phyloP scores from a whole-genome alignment of 1,284 basidiomycete genomes.

The Vanrija humicola region DNA sequence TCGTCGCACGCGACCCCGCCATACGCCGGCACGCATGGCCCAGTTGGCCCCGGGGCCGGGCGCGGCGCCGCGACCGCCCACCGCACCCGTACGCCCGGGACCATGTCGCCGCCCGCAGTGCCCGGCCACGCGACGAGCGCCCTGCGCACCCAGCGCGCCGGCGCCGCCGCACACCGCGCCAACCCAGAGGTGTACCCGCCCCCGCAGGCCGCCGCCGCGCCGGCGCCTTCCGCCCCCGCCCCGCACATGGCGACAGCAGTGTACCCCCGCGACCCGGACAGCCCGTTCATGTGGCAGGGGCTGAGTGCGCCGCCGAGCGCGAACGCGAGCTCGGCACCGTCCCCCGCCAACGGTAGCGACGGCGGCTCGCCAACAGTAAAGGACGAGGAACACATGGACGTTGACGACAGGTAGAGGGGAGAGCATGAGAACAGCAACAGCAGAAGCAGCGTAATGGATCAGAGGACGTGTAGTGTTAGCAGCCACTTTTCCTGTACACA shows the following conservation, averaged over 20 bases:
- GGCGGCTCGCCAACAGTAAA: too few species aligned
- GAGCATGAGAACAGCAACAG: too few species aligned
- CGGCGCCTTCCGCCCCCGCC: conserved; percentile 3
- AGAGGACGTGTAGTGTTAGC: not conserved
- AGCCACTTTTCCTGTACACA: not conserved
- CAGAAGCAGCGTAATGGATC: not conserved
- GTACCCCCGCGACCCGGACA: conserved; percentile 32
- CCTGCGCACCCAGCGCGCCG: not conserved
- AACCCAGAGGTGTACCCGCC: conserved; percentile 27
- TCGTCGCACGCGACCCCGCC: not conserved
- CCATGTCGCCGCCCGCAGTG: too few species aligned
- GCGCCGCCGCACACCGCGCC: conserved; percentile 4
- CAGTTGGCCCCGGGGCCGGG: not conserved
- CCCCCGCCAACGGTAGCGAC: too few species aligned
- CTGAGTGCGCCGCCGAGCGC: not conserved
- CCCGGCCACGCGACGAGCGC: too few species aligned
- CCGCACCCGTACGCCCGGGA: not conserved
- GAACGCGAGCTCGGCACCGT: not conserved
- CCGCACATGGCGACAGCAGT: conserved; percentile 21
- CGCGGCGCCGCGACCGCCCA: not conserved
- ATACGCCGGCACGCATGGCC: not conserved
- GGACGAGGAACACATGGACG: not conserved
- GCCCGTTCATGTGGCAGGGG: conserved; percentile 13
- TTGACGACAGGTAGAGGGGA: not conserved
- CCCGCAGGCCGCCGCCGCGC: conserved; percentile 1